These are phyloP conservation scores for Ploettnerulaceae sp. DNA, from an alignment of 2,329 filamentous ascomycete species.

Conservation along the genomic window DNA sequence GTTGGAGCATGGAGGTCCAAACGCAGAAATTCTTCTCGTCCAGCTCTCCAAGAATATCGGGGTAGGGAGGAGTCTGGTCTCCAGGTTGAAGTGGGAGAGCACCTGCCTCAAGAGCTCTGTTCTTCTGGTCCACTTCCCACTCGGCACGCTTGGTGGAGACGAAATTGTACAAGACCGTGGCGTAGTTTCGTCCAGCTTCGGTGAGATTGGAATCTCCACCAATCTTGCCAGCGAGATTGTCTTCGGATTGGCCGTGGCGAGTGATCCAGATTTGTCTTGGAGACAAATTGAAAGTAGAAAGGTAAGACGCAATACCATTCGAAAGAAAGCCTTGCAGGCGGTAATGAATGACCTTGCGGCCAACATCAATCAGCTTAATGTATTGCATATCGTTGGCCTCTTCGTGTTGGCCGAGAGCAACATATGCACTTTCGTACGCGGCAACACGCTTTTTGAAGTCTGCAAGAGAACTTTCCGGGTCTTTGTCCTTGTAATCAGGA, in stretches of 20 bases:
- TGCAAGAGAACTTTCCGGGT: slow-evolving; percentile 74
- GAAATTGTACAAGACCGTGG: slow-evolving; percentile 73
- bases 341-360: slow-evolving; percentile 86
- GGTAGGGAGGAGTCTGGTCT: slow-evolving; percentile 91
- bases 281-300: slow-evolving; percentile 94
- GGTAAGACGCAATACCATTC: slow-evolving; percentile 86
- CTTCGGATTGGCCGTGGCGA: slow-evolving; percentile 82
- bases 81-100: slow-evolving; percentile 83
- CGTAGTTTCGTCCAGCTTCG: slow-evolving; percentile 74
- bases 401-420: slow-evolving; percentile 84
- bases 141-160: slow-evolving; percentile 73
- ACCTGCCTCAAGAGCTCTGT: slow-evolving; percentile 65
- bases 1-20: slow-evolving; percentile 95
- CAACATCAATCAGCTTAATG: slow-evolving; percentile 94
- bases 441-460: slow-evolving; percentile 92
- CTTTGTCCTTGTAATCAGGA: slow-evolving; percentile 92
- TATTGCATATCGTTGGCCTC: slow-evolving; percentile 89
- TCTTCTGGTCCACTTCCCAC: slow-evolving; percentile 77
- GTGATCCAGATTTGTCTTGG: slow-evolving; percentile 98
- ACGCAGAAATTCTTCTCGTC: slow-evolving; percentile 91
- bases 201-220: slow-evolving; percentile 86
- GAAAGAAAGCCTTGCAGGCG: slow-evolving; percentile 89
- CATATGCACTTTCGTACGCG: slow-evolving; percentile 91
- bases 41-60: slow-evolving; percentile 66
- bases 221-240: slow-evolving; percentile 84